Evolutionary conservation across 2,329 filamentous ascomycete species (phyloP), one percentile per base, ranked within the genome.

Genomic region (Graphilbum ipis-grandicollis): DNA sequence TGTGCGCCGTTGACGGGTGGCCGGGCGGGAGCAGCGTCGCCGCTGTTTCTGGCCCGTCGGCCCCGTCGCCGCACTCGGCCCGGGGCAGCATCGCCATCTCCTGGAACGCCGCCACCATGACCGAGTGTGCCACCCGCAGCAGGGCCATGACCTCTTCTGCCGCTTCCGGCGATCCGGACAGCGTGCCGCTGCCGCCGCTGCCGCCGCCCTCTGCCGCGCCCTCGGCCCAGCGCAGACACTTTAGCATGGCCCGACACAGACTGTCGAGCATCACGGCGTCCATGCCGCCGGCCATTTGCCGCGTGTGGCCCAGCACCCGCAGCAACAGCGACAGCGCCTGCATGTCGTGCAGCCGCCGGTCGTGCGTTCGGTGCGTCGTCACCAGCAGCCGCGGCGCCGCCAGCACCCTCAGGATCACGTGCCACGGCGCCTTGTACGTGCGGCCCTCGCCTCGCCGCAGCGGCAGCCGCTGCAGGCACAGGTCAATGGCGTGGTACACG

Each of bases 351-450:
- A 31, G 36, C 8, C n/a, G 19, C 14, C 35, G 39, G 38, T 44
- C 39, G 3, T 37, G 13, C 6, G 39, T 38, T 30, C 32, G 31
- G 10, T 41, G 33, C 9, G 39, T 19, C 39, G 50, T 48, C 34
- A 50, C 43, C 5, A 60, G 47, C n/a, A 58, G 37, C 30, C 51
- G 47, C 4, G 46, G 41, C 29, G 51, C 48, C 2, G 59, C 54
- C 29, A 68, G 48, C 3, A 55, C 52, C 38, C 47, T 45, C 40
- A 63, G 53, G 21, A 65, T 54, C 3, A 47, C 45, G 45, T 59
- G 54, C 63, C 62, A 68, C 1, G 60, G 55, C 7, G 51, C 50
- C 22, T 53, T 52, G 47, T 57, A 56, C 4, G 48, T 50, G 9
- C 37, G 47, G 39, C 50, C 50, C 36, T 51, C 47, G 0, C 43